Conservation (phyloP, 208 protist species). For the Entamoeba histolytica region DNA sequence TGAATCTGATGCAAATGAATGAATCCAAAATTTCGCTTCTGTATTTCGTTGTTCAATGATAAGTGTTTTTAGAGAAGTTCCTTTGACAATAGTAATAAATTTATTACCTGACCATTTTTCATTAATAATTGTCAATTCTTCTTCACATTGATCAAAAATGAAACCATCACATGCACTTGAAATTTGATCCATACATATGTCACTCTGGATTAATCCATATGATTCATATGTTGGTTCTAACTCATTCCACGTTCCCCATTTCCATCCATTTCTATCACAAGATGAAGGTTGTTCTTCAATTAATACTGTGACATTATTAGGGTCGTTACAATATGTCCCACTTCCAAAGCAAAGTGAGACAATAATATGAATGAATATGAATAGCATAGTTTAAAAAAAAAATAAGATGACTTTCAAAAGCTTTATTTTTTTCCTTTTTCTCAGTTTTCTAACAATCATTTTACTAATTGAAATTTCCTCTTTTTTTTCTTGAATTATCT, state of each 20-base stretch:
- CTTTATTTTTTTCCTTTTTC: too few relatives aligned
- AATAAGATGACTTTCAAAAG: too few relatives aligned
- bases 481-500: too few relatives aligned
- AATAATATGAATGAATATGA: too few relatives aligned
- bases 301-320: neutral
- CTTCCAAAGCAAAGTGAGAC: neutral
- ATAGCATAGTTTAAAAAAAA: too few relatives aligned
- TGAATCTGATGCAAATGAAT: neutral
- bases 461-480: too few relatives aligned
- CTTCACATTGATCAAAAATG: neutral
- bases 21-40: neutral
- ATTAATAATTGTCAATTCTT: neutral
- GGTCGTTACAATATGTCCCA: neutral
- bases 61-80: neutral
- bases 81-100: neutral
- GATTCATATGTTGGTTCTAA: neutral
- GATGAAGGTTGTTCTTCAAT: neutral
- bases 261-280: neutral
- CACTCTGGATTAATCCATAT: neutral
- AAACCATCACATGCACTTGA: neutral
- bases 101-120: neutral
- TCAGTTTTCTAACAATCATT: too few relatives aligned
- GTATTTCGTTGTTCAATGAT: neutral
- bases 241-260: neutral
- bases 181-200: neutral